Percentiles rank a stretch among this genome's conserved stretches.
phyloP scores from a whole-genome alignment of 2,329 filamentous ascomycete species.

The Penicillium sp. region DNA sequence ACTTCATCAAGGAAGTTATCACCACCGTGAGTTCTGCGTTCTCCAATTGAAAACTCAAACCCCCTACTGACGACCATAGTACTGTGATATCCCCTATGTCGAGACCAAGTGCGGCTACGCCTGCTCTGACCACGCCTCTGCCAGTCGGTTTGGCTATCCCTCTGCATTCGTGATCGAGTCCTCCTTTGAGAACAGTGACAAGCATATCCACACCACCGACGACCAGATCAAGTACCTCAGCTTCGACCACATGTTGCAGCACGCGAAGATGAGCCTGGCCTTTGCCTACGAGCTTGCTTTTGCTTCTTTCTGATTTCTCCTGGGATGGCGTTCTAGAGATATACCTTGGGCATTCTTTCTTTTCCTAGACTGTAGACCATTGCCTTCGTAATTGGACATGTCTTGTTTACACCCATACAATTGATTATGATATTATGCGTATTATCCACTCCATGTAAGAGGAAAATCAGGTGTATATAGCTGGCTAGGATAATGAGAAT shows the following conservation, averaged over 20 bases:
- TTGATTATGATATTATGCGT: not conserved
- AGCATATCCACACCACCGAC: slow-evolving; percentile 67
- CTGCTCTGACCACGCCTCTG: slow-evolving; percentile 65
- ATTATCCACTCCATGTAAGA: not conserved
- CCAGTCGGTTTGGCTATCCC: slow-evolving; percentile 61
- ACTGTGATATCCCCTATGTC: slow-evolving; percentile 82
- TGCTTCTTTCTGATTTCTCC: slow-evolving; percentile 53
- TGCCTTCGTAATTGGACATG: not conserved
- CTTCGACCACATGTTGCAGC: slow-evolving; percentile 89
- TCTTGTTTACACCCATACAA: not conserved
- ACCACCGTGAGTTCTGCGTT: slow-evolving; percentile 50
- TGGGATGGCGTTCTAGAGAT: slow-evolving; percentile 18
- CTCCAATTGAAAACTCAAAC: not conserved
- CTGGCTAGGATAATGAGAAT: too few species aligned
- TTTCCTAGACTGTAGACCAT: not conserved
- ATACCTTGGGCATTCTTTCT: slow-evolving; percentile 17
- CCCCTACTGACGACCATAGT: slow-evolving; percentile 44
- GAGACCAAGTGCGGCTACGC: slow-evolving; percentile 87
- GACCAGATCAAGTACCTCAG: slow-evolving; percentile 67
- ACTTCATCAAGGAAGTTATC: slow-evolving; percentile 86
- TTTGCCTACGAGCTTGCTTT: slow-evolving; percentile 80
- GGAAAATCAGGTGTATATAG: too few species aligned
- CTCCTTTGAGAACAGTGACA: slow-evolving; percentile 56
- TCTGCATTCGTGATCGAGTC: slow-evolving; percentile 62
- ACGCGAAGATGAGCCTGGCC: slow-evolving; percentile 76